Evolutionary conservation across 2,329 filamentous ascomycete genomes (phyloP).

Genomic region (Phialophora macrospora): DNA sequence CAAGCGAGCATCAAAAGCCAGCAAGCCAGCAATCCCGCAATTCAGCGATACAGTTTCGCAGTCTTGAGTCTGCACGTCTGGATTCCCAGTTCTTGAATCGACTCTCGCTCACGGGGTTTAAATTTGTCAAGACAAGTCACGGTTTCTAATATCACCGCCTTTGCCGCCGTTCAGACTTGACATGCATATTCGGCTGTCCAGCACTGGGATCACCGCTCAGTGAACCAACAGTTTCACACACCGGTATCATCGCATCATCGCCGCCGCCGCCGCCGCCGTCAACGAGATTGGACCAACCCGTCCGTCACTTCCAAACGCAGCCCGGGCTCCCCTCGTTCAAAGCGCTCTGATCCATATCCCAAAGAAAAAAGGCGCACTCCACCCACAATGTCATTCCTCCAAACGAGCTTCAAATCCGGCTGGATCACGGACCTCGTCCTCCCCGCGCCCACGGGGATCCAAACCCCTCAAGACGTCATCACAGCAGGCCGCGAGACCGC

Average conservation of each 20-base stretch:
- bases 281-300: background rate
- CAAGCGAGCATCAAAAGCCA: too few species aligned
- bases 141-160: background rate
- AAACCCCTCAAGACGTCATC: conserved; percentile 27
- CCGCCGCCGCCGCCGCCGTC: too few species aligned
- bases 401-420: conserved; percentile 33
- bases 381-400: conserved; percentile 33
- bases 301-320: background rate
- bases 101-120: background rate
- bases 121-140: background rate
- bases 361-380: too few species aligned
- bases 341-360: too few species aligned
- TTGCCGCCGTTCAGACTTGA: background rate
- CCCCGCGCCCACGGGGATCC: conserved; percentile 17
- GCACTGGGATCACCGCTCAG: background rate
- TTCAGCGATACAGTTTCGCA: too few species aligned
- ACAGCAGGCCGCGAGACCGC: conserved; percentile 27
- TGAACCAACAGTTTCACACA: too few species aligned
- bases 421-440: conserved; percentile 36
- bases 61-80: too few species aligned
- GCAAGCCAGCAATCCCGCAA: too few species aligned
- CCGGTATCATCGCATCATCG: too few species aligned
- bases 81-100: background rate
- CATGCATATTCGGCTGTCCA: background rate
- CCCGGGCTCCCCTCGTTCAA: background rate